phyloP scores from a whole-genome alignment of 2,329 filamentous ascomycete genomes.

The Aspergillus jensenii region DNA sequence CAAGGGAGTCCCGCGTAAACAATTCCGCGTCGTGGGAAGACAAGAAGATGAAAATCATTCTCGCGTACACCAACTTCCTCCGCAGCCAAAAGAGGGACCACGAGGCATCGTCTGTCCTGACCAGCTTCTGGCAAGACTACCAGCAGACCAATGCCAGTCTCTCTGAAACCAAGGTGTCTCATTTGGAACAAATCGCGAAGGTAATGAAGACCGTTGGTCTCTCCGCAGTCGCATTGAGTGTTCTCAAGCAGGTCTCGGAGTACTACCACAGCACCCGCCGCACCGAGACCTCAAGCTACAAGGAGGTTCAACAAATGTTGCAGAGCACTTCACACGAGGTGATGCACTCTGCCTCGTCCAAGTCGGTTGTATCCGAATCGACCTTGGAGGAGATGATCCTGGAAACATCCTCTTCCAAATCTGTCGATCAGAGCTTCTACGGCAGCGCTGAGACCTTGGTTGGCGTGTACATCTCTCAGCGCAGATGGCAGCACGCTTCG shows the following conservation, averaged over 20 bases:
- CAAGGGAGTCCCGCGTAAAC: constrained; percentile 45
- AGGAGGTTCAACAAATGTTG: constrained; percentile 47
- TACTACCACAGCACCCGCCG: constrained; percentile 43
- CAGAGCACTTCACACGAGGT: constrained; percentile 45
- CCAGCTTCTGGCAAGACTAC: constrained; percentile 52
- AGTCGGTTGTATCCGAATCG: constrained; percentile 41
- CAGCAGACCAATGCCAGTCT: constrained; percentile 45
- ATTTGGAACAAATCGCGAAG: constrained; percentile 43
- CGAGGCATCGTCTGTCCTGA: constrained; percentile 48
- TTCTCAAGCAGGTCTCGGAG: constrained; percentile 47
- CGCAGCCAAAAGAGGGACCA: constrained; percentile 44
- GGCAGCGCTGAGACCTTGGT: constrained; percentile 43
- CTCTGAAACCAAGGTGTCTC: constrained; percentile 39
- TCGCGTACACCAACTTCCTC: constrained; percentile 51
- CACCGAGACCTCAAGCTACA: constrained; percentile 33
- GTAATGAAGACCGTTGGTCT: constrained; percentile 49
- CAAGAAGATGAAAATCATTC: constrained; percentile 47
- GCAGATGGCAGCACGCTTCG: constrained; percentile 49
- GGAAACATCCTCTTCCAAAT: constrained; percentile 41
- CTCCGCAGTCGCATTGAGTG: constrained; percentile 45
- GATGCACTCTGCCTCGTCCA: constrained; percentile 39
- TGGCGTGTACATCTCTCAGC: constrained; percentile 46
- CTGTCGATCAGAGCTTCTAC: constrained; percentile 43
- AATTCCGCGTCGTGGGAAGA: constrained; percentile 48
- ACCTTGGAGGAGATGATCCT: constrained; percentile 47